Evolutionary conservation across 208 protist genomes (phyloP).

Genomic region (Acanthamoeba sp.): DNA sequence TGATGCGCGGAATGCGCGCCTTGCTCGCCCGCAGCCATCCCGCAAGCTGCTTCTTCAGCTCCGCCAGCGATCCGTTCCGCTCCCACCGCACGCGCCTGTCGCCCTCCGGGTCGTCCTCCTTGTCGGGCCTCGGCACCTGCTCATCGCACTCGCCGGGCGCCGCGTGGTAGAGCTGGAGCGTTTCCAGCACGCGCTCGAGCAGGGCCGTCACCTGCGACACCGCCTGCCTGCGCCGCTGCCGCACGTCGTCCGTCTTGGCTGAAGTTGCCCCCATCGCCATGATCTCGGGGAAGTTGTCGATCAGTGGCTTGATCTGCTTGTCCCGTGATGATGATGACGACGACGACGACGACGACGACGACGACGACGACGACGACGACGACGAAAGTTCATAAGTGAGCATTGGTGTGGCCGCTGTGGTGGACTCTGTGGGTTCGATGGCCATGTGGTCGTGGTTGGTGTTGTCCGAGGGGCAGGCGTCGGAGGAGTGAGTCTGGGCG

Average conservation of each 20-base stretch:
- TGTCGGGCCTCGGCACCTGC: background rate
- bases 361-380: too few species aligned
- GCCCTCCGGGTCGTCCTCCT: background rate
- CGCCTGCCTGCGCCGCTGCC: background rate
- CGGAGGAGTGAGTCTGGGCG: background rate
- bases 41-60: background rate
- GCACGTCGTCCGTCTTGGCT: too few species aligned
- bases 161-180: conserved; percentile 1
- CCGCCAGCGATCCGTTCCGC: background rate
- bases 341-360: too few species aligned
- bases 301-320: too few species aligned
- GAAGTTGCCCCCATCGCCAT: background rate
- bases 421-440: background rate
- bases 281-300: background rate
- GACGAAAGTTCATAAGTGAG: too few species aligned
- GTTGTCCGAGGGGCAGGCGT: too few species aligned
- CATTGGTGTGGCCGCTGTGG: background rate
- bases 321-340: too few species aligned
- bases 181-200: background rate
- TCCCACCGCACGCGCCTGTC: background rate
- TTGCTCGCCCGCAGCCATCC: background rate
- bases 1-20: conserved; percentile 58
- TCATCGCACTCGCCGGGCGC: background rate
- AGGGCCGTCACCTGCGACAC: background rate
- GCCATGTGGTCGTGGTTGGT: background rate